These are phyloP conservation scores for Teratosphaeriaceae sp. DNA, from an alignment of 2,329 filamentous ascomycete species.

Conservation along the genomic window DNA sequence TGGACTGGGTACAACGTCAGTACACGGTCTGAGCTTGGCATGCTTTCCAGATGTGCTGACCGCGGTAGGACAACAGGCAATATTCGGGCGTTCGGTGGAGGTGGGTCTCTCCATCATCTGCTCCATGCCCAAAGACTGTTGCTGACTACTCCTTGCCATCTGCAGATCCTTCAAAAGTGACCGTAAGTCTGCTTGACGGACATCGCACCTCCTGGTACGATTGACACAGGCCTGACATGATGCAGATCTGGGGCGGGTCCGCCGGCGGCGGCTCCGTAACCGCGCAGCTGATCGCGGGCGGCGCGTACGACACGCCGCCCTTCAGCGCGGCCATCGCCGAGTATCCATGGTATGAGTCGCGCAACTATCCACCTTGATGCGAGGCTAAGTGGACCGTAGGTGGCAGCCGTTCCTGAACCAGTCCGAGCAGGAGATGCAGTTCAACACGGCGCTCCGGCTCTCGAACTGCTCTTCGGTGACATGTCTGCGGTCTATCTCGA, in stretches of 20 bases:
- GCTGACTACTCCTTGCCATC: not conserved
- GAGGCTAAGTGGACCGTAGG: too few relatives aligned
- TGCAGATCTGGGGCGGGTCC: conserved; percentile 23
- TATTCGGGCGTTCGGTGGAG: conserved; percentile 24
- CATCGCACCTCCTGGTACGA: too few relatives aligned
- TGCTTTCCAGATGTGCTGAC: too few relatives aligned
- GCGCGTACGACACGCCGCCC: conserved; percentile 24
- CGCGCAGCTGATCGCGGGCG: conserved; percentile 12
- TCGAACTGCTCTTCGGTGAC: conserved; percentile 26
- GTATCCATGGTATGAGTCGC: conserved; percentile 8
- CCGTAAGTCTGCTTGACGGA: too few relatives aligned
- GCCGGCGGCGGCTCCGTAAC: conserved; percentile 22
- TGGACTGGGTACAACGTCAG: conserved; percentile 20
- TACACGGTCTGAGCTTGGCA: too few relatives aligned
- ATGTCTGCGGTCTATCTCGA: conserved; percentile 20
- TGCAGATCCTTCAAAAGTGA: conserved; percentile 16
- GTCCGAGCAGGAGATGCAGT: conserved; percentile 14
- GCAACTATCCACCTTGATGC: too few relatives aligned
- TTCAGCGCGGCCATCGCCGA: conserved; percentile 37
- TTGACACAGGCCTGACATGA: too few relatives aligned
- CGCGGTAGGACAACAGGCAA: conserved; percentile 9
- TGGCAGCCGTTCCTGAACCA: conserved; percentile 26
- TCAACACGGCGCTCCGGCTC: conserved; percentile 19
- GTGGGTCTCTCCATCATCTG: not conserved
- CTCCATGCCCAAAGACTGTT: not conserved